A percentile compares a stretch with the other conserved stretches of the same genome.
These are phyloP conservation scores for Nemania bipapillata DNA, from an alignment of 2,329 filamentous ascomycete genomes.

Conservation along the genomic window DNA sequence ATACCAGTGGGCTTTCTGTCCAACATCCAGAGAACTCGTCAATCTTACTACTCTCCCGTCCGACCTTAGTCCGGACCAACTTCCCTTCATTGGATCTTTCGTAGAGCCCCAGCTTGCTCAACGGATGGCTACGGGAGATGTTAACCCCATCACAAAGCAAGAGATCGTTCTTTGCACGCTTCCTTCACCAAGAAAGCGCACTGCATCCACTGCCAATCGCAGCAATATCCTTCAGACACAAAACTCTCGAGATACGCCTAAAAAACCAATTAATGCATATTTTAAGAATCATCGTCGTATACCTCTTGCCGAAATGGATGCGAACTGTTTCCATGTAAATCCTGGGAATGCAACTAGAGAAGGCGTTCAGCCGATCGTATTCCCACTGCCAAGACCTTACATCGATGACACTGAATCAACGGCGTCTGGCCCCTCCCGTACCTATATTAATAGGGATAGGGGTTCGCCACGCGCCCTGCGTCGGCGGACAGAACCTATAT, in stretches of 20 bases:
- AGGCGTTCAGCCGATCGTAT: slow-evolving; percentile 65
- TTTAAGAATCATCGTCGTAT: slow-evolving; percentile 64
- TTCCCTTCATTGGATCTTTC: slow-evolving; percentile 82
- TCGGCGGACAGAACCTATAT: slow-evolving; percentile 64
- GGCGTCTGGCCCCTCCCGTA: slow-evolving; percentile 43
- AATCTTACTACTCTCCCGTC: slow-evolving; percentile 75
- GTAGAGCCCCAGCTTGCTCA: slow-evolving; percentile 76
- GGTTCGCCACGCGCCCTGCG: slow-evolving; percentile 58
- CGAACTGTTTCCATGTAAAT: slow-evolving; percentile 69
- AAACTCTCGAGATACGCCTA: slow-evolving; percentile 47
- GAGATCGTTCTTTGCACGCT: slow-evolving; percentile 60
- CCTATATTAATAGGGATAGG: slow-evolving; percentile 46
- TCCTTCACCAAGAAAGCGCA: slow-evolving; percentile 56
- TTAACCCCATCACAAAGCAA: slow-evolving; percentile 90
- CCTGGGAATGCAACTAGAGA: slow-evolving; percentile 61
- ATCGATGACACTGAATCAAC: slow-evolving; percentile 53
- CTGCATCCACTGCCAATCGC: slow-evolving; percentile 46
- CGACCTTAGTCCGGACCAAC: slow-evolving; percentile 71
- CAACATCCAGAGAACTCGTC: slow-evolving; percentile 74
- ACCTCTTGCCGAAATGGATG: slow-evolving; percentile 71
- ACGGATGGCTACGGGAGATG: slow-evolving; percentile 80
- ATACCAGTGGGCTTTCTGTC: slow-evolving; percentile 94
- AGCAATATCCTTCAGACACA: slow-evolving; percentile 35
- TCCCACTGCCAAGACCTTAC: slow-evolving; percentile 69
- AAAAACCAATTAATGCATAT: slow-evolving; percentile 66